phyloP scores from a whole-genome alignment of 208 protist genomes.

The Crithidia acanthocephali region DNA sequence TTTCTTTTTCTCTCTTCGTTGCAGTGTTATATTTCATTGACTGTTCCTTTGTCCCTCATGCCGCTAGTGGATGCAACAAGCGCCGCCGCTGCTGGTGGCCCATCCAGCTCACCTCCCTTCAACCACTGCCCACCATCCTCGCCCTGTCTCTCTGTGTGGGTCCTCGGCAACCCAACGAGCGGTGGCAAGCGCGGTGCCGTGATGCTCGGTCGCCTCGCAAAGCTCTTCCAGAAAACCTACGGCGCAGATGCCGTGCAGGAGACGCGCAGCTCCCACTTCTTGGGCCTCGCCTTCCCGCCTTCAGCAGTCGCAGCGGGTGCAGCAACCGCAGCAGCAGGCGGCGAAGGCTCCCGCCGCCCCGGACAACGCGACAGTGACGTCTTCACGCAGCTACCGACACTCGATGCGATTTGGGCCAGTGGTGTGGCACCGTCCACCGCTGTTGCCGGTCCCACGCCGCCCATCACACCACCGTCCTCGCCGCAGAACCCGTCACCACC shows the following conservation, averaged over 20 bases:
- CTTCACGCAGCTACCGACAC: background rate
- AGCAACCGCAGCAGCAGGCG: background rate
- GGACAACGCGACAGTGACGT: background rate
- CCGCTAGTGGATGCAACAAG: too few species aligned
- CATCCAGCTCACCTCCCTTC: background rate
- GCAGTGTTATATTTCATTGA: too few species aligned
- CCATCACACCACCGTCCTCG: conserved; percentile 11
- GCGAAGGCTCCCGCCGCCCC: background rate
- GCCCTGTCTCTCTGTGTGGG: conserved; percentile 37
- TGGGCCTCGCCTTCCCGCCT: background rate
- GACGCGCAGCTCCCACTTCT: conserved; percentile 23
- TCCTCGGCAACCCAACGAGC: conserved; percentile 70
- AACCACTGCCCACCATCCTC: background rate
- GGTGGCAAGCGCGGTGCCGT: conserved; percentile 37
- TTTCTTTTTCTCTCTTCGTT: background rate
- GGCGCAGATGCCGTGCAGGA: conserved; percentile 11
- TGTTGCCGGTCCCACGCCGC: background rate
- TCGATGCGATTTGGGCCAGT: conserved; percentile 12
- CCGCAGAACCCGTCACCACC: background rate
- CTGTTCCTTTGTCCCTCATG: too few species aligned
- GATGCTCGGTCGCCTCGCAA: conserved; percentile 16
- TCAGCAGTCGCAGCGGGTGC: background rate
- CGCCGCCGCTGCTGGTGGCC: background rate
- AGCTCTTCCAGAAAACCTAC: conserved; percentile 18
- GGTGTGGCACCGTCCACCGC: conserved; percentile 2